These are phyloP conservation scores for Sphaerostilbella broomeana DNA, from an alignment of 2,329 filamentous ascomycete species.

Conservation along the genomic window DNA sequence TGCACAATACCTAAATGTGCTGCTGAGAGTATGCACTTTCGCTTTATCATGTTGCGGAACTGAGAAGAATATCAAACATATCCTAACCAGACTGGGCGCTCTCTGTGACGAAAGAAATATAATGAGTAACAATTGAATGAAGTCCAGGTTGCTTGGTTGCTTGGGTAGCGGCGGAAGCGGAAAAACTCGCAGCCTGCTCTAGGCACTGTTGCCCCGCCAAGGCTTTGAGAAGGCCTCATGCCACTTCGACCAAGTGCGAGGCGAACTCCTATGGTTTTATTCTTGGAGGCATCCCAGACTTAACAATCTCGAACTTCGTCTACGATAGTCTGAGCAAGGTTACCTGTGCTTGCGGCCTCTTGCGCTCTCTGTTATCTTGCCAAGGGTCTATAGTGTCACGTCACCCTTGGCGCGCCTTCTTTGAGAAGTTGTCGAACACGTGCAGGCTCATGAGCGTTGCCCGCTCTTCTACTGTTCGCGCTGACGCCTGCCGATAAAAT, in stretches of 20 bases:
- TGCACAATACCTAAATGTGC: no score
- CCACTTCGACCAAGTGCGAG: slow-evolving; percentile 12
- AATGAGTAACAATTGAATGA: no score
- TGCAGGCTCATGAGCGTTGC: slow-evolving; percentile 21
- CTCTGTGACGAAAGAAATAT: no score
- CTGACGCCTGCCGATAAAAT: slow-evolving; percentile 16
- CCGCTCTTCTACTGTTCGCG: slow-evolving; percentile 16
- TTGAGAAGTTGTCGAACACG: slow-evolving; percentile 1
- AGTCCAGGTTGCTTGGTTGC: no score
- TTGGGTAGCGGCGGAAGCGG: slow-evolving; percentile 24
- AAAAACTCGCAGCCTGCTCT: slow-evolving; percentile 23
- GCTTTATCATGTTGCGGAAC: no score
- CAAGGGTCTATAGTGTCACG: neutral
- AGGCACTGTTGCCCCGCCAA: slow-evolving; percentile 14
- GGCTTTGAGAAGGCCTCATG: slow-evolving; percentile 7
- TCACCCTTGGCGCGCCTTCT: neutral
- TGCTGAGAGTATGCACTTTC: no score
- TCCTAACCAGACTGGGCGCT: no score
- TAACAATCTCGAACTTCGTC: slow-evolving; percentile 1
- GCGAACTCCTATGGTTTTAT: slow-evolving; percentile 12
- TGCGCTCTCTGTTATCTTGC: neutral
- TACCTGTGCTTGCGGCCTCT: neutral
- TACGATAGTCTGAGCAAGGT: neutral
- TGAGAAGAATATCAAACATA: no score
- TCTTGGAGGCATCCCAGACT: slow-evolving; percentile 12